Evolutionary conservation across 1,139 yeast genomes (phyloP), one percentile per base, ranked within the genome.

Genomic region (Diutina sp.): DNA sequence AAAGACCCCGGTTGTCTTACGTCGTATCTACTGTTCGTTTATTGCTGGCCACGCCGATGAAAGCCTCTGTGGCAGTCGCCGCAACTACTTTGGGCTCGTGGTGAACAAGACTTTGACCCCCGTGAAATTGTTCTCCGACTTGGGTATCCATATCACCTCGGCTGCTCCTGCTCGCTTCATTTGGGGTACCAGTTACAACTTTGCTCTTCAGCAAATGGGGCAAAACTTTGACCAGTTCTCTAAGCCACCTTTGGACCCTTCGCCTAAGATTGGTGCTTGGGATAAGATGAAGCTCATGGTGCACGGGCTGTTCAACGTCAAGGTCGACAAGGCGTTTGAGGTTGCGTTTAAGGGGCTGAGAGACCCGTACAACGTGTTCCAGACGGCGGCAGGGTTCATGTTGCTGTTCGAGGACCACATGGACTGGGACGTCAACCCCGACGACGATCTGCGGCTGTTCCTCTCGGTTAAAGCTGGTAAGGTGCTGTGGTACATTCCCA

Each of bases 101-200:
- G 84, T 91, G 11, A 85, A 90, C 46, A 84, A 93, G 60, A 86
- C 97, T 0, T 73, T 91, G 54, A 80, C 95, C 0, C 76, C 95
- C 0, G 84, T 90, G 51, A 90, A 91, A 65, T 70, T 87, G 57
- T 89, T 74, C 64, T 79, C 90, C 0, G 84, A 84, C 58, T 66
- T 90, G 60, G 69, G 73, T 12, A 76, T 88, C 59, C 74, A 73
- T 16, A 76, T 87, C 50, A 74, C 77, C 57, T 79, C 95, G 0
- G 72, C 74, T 21, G 67, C 69, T 8, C 84, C 93, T 0, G 82
- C 95, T 0, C 73, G 88, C 46, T 82, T 89, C 51, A 82, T 89
- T 0, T 90, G 97, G 96, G 95, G 96, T 35, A 84, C 85, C 46
- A 86, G 90, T 0, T 85, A 85, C 64, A 90, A 85, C 63, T 91